phyloP scores from a whole-genome alignment of 192 early-diverging fungal species.

The Polychytrium aggregatum region DNA sequence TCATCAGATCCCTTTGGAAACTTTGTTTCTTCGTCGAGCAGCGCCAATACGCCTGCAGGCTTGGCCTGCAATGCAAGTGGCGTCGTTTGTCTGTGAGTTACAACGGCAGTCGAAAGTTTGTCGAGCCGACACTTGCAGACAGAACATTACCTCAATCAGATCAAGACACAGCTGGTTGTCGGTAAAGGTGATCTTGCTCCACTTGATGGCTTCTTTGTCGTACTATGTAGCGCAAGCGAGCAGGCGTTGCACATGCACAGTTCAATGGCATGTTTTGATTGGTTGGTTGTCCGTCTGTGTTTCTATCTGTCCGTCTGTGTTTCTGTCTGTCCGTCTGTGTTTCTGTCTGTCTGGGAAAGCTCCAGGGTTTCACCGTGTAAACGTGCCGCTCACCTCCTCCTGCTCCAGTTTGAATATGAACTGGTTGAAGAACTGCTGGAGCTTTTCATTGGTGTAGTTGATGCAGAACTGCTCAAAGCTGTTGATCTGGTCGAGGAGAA shows the following conservation, averaged over 20 bases:
- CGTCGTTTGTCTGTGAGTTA: too few relatives aligned
- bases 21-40: constrained; percentile 45
- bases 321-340: background rate
- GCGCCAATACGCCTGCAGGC: constrained; percentile 32
- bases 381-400: constrained; percentile 69
- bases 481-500: constrained; percentile 68
- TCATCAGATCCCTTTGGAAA: constrained; percentile 49
- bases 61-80: too few relatives aligned
- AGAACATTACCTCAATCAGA: constrained; percentile 32
- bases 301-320: background rate
- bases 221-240: constrained; percentile 22
- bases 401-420: constrained; percentile 93
- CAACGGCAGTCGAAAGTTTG: constrained; percentile 1
- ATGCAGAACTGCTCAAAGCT: constrained; percentile 99
- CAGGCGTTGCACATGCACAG: background rate
- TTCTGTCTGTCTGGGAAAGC: background rate
- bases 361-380: constrained; percentile 47
- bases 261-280: constrained; percentile 1
- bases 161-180: constrained; percentile 40
- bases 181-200: constrained; percentile 41
- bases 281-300: too few relatives aligned
- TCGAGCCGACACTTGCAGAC: background rate
- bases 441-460: constrained; percentile 95
- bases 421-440: constrained; percentile 99
- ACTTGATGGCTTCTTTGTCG: constrained; percentile 39